These are phyloP conservation scores for Typha latifolia DNA, from an alignment of 176 grass and related monocot genomes.

Conservation along the genomic window DNA sequence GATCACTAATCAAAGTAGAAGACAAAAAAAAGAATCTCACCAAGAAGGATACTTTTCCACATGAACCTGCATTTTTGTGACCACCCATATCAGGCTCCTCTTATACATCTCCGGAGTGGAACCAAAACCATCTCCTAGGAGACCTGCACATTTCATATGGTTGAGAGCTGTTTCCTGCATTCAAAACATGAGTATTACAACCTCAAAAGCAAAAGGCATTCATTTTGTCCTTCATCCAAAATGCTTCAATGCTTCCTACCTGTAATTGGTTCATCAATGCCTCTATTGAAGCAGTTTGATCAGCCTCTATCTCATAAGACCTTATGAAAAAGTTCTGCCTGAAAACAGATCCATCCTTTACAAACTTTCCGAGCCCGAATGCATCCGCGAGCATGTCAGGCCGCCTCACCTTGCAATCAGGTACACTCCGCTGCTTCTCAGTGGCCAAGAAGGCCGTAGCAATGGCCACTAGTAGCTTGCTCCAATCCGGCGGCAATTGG, in stretches of 20 bases:
- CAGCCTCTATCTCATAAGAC: constrained; percentile 89
- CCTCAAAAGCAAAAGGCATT: not conserved
- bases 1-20: not conserved
- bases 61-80: constrained; percentile 95
- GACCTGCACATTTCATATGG: constrained; percentile 77
- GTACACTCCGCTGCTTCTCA: constrained; percentile 74
- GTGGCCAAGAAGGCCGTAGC: constrained; percentile 84
- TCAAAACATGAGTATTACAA: not conserved
- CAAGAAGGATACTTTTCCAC: constrained; percentile 83
- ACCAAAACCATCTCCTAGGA: constrained; percentile 89
- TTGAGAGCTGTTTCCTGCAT: constrained; percentile 95
- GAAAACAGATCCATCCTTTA: constrained; percentile 67
- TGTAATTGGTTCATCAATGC: constrained; percentile 98
- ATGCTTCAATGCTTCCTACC: constrained; percentile 17
- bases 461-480: constrained; percentile 74
- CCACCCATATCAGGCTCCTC: constrained; percentile 93
- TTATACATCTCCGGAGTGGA: constrained; percentile 98
- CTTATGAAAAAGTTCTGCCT: constrained; percentile 86
- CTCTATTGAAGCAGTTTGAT: constrained; percentile 81
- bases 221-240: no score
- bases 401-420: constrained; percentile 79
- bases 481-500: constrained; percentile 92
- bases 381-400: constrained; percentile 88
- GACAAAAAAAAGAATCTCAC: constrained; percentile 37
- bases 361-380: constrained; percentile 61